Percentiles rank a stretch among this genome's conserved stretches.
These are phyloP conservation scores for Suillus placidus DNA, from an alignment of 768 basidiomycete species.

Conservation along the genomic window DNA sequence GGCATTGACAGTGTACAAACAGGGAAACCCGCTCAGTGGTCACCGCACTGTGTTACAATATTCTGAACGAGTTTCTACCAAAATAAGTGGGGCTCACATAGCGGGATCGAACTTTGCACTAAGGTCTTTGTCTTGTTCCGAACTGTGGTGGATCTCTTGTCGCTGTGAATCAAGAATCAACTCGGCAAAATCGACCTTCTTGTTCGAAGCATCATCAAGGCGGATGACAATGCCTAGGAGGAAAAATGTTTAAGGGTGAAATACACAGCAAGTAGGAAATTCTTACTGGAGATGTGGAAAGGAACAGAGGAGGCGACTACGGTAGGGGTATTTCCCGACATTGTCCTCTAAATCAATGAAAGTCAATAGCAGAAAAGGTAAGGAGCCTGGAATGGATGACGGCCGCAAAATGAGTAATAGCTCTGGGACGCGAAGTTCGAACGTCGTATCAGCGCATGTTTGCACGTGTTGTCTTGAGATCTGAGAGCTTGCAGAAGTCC, in stretches of 20 bases:
- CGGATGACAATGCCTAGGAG: no score
- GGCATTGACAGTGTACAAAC: no score
- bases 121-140: no score
- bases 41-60: no score
- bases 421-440: neutral
- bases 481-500: neutral
- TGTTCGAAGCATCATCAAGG: no score
- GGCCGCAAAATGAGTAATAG: neutral
- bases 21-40: no score
- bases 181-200: no score
- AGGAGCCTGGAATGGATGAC: neutral
- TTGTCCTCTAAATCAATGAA: neutral
- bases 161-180: no score
- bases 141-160: no score
- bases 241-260: neutral
- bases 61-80: no score
- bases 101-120: no score
- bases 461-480: neutral
- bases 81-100: no score
- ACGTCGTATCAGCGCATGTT: neutral
- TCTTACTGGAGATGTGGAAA: constrained; percentile 1
- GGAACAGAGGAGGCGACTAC: neutral
- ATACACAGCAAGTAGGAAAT: neutral
- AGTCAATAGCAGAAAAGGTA: neutral
- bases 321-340: neutral